Evolutionary conservation across 768 basidiomycete genomes (phyloP).

Genomic region (Lentinula boryana): DNA sequence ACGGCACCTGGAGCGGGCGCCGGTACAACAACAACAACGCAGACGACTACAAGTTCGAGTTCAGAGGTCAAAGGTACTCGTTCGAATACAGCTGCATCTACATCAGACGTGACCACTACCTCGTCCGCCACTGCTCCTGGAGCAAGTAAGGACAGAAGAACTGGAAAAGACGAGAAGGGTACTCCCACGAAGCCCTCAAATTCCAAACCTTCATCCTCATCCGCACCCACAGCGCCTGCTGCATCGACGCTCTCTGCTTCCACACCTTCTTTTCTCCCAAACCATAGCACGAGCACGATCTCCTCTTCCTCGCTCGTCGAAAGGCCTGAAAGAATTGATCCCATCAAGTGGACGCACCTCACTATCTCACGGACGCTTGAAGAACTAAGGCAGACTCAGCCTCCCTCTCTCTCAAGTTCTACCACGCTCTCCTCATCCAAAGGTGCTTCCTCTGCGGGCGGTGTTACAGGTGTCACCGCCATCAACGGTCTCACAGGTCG

Average conservation of each 20-base stretch:
- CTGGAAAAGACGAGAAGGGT: slow-evolving; percentile 62
- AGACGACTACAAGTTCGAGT: background rate
- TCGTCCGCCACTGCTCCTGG: background rate
- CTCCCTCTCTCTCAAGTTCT: slow-evolving; percentile 18
- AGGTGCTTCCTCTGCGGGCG: background rate
- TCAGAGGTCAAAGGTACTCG: background rate
- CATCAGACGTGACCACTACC: background rate
- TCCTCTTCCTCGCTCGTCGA: background rate
- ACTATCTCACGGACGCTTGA: slow-evolving; percentile 51
- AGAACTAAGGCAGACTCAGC: slow-evolving; percentile 67
- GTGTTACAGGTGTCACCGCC: background rate
- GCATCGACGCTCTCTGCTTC: background rate
- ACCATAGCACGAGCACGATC: background rate
- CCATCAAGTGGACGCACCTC: slow-evolving; percentile 66
- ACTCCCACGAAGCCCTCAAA: background rate
- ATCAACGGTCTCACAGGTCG: slow-evolving; percentile 44
- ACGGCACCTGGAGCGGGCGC: too few relatives aligned
- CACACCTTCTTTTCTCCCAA: background rate
- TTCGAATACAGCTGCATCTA: background rate
- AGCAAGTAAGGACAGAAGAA: slow-evolving; percentile 37
- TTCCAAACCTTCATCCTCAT: background rate
- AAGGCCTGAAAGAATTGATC: background rate
- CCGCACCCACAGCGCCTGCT: background rate
- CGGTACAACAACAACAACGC: background rate
- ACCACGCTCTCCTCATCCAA: too few relatives aligned